Percentiles rank a stretch among this genome's conserved stretches.
Evolutionary conservation across 108 stramenopile genomes (phyloP).

Genomic region (Skeletonema potamos): DNA sequence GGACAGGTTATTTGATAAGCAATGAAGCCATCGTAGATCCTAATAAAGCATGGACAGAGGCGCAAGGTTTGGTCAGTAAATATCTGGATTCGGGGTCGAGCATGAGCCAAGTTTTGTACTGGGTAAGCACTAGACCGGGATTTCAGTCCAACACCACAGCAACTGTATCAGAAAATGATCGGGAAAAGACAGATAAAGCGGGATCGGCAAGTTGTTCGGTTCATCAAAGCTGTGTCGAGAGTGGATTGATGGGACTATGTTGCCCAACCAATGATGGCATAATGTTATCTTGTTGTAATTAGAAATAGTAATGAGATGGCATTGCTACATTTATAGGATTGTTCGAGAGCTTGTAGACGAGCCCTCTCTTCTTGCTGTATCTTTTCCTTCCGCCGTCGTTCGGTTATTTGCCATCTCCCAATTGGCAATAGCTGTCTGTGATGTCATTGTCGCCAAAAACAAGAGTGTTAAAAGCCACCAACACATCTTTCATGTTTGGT

Average conservation of each 20-base stretch:
- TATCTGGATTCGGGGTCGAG: conserved; percentile 76
- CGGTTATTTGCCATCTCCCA: neutral
- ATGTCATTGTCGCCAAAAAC: too few relatives aligned
- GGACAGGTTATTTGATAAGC: conserved; percentile 71
- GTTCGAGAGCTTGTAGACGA: neutral
- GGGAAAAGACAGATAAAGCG: neutral
- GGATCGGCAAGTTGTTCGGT: conserved; percentile 42
- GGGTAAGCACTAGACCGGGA: conserved; percentile 59
- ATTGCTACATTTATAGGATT: neutral
- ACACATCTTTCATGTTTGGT: neutral
- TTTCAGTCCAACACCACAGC: conserved; percentile 42
- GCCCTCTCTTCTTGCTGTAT: neutral
- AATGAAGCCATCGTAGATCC: conserved; percentile 78
- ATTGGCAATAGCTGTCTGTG: neutral
- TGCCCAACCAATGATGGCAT: conserved; percentile 51
- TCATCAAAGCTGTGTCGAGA: conserved; percentile 33
- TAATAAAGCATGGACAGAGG: conserved; percentile 71
- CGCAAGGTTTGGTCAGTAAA: conserved; percentile 57
- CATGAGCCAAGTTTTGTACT: conserved; percentile 81
- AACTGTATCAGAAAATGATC: neutral
- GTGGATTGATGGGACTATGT: conserved; percentile 45
- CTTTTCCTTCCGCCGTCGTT: neutral
- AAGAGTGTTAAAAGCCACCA: too few relatives aligned
- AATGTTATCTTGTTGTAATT: conserved; percentile 38
- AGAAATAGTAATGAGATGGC: neutral